Evolutionary conservation across 768 basidiomycete species (phyloP).

Genomic region (Calocybe gangraenosa): DNA sequence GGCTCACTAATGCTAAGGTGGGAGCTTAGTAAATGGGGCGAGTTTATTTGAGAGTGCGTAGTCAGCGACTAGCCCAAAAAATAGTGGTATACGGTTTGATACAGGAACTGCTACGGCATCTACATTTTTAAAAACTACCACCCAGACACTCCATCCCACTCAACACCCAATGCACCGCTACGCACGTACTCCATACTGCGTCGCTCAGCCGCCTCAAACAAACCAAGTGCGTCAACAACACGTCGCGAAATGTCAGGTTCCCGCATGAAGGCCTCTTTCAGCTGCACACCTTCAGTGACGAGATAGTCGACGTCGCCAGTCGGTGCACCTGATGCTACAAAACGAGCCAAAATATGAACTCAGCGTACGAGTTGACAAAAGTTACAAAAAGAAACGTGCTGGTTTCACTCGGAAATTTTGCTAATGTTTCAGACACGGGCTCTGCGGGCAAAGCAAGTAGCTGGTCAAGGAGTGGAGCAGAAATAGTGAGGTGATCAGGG

Average conservation of each 20-base stretch:
- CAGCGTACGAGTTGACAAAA: no score
- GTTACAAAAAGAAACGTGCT: no score
- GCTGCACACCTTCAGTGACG: constrained; percentile 25
- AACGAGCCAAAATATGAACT: no score
- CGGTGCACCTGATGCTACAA: neutral
- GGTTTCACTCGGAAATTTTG: no score
- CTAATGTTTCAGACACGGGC: neutral
- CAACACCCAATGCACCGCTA: constrained; percentile 4
- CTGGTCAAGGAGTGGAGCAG: constrained; percentile 34
- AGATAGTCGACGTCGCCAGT: constrained; percentile 28
- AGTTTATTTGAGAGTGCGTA: no score
- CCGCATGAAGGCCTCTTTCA: constrained; percentile 30
- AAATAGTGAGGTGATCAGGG: constrained; percentile 41
- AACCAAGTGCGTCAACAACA: constrained; percentile 38
- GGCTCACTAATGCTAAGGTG: no score
- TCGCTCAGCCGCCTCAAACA: constrained; percentile 40
- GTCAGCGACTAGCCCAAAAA: no score
- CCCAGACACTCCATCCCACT: constrained; percentile 5
- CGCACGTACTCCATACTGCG: constrained; percentile 29
- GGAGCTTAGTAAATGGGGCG: no score
- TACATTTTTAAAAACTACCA: no score
- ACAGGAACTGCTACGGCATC: no score
- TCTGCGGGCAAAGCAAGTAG: constrained; percentile 25
- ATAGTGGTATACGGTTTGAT: no score
- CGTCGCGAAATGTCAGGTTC: constrained; percentile 39